Base-by-base conservation (phyloP, 2,329 filamentous ascomycete genomes). In the Helotiales sp. region DNA sequence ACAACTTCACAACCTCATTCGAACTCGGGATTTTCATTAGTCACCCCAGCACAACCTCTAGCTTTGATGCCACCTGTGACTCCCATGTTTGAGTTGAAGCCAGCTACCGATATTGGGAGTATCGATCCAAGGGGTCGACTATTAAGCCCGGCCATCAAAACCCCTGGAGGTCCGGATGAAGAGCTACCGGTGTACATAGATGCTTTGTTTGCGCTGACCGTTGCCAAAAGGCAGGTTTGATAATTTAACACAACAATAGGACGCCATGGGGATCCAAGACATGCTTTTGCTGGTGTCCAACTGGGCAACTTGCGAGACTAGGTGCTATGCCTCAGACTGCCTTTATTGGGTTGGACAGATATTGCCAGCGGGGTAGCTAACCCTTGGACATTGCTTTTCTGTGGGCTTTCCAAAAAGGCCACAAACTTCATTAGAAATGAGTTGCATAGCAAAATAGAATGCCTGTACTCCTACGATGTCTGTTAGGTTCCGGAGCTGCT, bases 221-320 rank as follows among this genome's bases (percentile, higher is more conserved):
- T 63, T 20, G 61, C 22, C 17, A 63, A 63, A 24, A 55, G 61
- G 22, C 34, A 55, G 6, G 28, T 61, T 6, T 57, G 54, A 57
- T 26, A 43, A 10, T 17, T 43, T 15, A 17, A 17, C 13, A 43
- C 40, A 15, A 43, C 5, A 11, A 5, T 43, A 11, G 5, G 5
- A 4, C 5, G 13, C 13, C 15, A 11, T 17, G 6, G 40, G 40
- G n/a, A n/a, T n/a, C n/a, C n/a, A n/a, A n/a, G n/a, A n/a, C n/a
- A n/a, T n/a, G 40, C 13, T 15, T 17, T 43, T 43, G 40, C n/a
- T 43, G 7, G 5, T 43, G 40, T 10, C 40, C 7, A 17, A 17
- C 40, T 43, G 13, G 40, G 13, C 15, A 17, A 17, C 7, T 43
- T 10, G 40, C 5, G 5, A 43, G 6, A n/a, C n/a, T n/a, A n/a